A percentile compares a stretch with the other conserved stretches of the same genome.
Evolutionary conservation across 2,329 filamentous ascomycete genomes (phyloP).

Genomic region (Nothopassalora personata): DNA sequence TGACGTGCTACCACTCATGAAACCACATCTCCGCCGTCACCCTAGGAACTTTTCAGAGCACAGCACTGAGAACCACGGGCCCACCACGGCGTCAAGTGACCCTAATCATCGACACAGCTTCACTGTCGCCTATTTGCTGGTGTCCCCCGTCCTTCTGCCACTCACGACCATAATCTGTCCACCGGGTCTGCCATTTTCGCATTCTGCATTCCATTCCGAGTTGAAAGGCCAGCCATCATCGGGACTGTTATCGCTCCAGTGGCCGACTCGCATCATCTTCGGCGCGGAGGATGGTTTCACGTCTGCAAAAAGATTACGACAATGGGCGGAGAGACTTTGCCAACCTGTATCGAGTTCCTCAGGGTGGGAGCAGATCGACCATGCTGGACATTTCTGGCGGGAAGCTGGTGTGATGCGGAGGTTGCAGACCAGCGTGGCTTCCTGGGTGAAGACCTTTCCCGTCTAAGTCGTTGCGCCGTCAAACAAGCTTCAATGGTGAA

Average conservation of each 20-base stretch:
- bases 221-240: conserved; percentile 10
- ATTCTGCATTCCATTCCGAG: conserved; percentile 3
- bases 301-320: conserved; percentile 56
- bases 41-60: conserved; percentile 9
- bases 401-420: conserved; percentile 34
- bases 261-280: conserved; percentile 64
- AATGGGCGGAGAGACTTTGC: conserved; percentile 57
- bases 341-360: conserved; percentile 34
- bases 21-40: conserved; percentile 24
- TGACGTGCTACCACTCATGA: conserved; percentile 35
- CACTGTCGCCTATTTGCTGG: conserved; percentile 39
- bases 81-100: conserved; percentile 30
- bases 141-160: conserved; percentile 45
- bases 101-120: conserved; percentile 21
- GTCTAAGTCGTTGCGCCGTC: too few species aligned
- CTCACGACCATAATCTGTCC: conserved; percentile 34
- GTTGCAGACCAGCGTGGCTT: conserved; percentile 21
- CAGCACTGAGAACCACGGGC: conserved; percentile 13
- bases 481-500: too few species aligned
- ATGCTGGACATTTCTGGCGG: conserved; percentile 50
- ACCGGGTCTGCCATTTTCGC: conserved; percentile 26
- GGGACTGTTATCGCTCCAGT: conserved; percentile 48
- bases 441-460: conserved; percentile 18
- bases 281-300: conserved; percentile 73
- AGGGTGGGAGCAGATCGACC: conserved; percentile 40